Percentiles rank a stretch among this genome's conserved stretches.
These are phyloP conservation scores for Alternaria panax DNA, from an alignment of 2,329 filamentous ascomycete genomes.

Conservation along the genomic window DNA sequence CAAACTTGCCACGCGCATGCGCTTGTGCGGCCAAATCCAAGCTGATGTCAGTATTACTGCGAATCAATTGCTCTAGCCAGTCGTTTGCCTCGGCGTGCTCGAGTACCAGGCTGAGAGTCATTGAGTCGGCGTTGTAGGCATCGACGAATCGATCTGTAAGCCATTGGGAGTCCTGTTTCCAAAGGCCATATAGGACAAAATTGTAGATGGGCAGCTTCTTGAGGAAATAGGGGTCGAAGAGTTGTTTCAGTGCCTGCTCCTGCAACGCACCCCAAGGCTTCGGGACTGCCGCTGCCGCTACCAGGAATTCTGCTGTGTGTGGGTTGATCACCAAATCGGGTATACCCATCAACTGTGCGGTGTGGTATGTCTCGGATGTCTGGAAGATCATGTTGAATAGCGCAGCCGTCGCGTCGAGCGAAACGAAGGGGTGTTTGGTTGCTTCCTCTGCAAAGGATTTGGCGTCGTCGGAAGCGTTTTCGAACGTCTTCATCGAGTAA, in stretches of 20 bases:
- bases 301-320: conserved; percentile 79
- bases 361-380: conserved; percentile 64
- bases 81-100: conserved; percentile 81
- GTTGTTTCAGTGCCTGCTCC: conserved; percentile 74
- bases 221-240: conserved; percentile 84
- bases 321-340: conserved; percentile 70
- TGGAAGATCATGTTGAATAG: conserved; percentile 69
- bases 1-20: conserved; percentile 79
- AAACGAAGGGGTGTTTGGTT: conserved; percentile 85
- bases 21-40: conserved; percentile 87
- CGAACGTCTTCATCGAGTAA: conserved; percentile 72
- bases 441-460: conserved; percentile 70
- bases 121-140: conserved; percentile 73
- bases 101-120: conserved; percentile 72
- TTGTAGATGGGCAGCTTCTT: conserved; percentile 80
- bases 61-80: conserved; percentile 84
- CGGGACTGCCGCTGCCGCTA: conserved; percentile 77
- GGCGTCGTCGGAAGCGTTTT: conserved; percentile 66
- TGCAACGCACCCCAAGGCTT: conserved; percentile 80
- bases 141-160: conserved; percentile 82
- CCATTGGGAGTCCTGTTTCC: conserved; percentile 90
- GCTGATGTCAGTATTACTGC: conserved; percentile 81
- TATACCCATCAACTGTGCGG: conserved; percentile 63
- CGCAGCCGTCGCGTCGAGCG: conserved; percentile 78
- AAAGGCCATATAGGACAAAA: conserved; percentile 89